Percentiles rank a stretch among this genome's conserved stretches.
Conservation (phyloP, 2,329 filamentous ascomycete species). For the Xylariaceae sp. region DNA sequence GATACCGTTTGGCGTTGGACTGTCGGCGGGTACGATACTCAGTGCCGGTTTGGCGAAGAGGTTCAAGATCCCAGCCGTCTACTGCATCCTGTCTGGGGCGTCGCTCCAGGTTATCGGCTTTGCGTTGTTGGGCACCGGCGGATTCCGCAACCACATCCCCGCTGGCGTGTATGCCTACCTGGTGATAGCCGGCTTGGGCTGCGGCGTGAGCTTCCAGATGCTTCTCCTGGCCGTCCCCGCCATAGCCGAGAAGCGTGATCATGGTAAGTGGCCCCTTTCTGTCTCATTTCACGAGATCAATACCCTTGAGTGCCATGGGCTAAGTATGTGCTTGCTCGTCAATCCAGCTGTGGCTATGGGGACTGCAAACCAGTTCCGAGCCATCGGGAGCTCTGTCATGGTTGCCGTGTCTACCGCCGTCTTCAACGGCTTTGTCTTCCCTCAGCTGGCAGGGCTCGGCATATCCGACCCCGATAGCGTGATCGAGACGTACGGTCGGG, state of each 20-base stretch:
- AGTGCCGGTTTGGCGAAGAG: not conserved
- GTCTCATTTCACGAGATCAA: not conserved
- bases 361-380: conserved; percentile 1
- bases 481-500: not conserved
- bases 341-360: conserved; percentile 3
- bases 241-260: conserved; percentile 1
- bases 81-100: conserved; percentile 1
- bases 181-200: conserved; percentile 1
- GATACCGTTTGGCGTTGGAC: conserved; percentile 6
- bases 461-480: conserved; percentile 1
- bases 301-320: not conserved
- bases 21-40: conserved; percentile 1
- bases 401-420: conserved; percentile 1
- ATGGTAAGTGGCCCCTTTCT: conserved; percentile 1
- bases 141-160: not conserved
- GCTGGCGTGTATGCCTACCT: conserved; percentile 1
- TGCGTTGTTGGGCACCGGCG: conserved; percentile 1
- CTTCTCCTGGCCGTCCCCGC: not conserved
- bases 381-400: conserved; percentile 1
- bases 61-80: conserved; percentile 2
- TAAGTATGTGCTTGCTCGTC: not conserved
- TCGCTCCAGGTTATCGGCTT: conserved; percentile 3
- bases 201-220: conserved; percentile 2
- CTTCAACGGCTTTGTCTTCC: conserved; percentile 2
- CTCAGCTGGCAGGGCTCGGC: not conserved